A percentile compares a stretch with the other conserved stretches of the same genome.
Evolutionary conservation across 352 stramenopile species (phyloP).

Genomic region (Globisporangium carolinianum): DNA sequence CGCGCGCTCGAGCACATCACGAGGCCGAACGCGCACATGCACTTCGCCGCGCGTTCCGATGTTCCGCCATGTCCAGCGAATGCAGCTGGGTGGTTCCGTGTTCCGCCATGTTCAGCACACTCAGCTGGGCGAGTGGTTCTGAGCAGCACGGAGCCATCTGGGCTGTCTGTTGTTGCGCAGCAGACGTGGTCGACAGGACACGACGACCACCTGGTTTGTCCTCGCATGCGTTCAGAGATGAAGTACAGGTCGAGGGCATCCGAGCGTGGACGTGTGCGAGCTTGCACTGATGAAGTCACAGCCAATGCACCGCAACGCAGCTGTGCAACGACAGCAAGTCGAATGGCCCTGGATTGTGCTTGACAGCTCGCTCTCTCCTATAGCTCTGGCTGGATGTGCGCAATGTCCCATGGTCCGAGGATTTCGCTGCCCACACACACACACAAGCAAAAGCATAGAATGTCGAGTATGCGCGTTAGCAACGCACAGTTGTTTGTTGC

Average conservation of each 20-base stretch:
- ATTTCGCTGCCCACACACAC: slow-evolving; percentile 52
- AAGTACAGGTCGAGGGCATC: too few species aligned
- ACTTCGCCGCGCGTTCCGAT: slow-evolving; percentile 4
- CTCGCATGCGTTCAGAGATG: too few species aligned
- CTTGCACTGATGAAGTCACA: too few species aligned
- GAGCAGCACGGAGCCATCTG: neutral
- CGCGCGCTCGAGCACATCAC: too few species aligned
- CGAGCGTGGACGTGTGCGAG: too few species aligned
- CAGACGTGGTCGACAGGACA: too few species aligned
- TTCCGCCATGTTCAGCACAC: neutral
- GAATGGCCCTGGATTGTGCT: too few species aligned
- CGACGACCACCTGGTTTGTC: too few species aligned
- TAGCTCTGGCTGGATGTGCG: slow-evolving; percentile 67
- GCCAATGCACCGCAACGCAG: too few species aligned
- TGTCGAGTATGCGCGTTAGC: neutral
- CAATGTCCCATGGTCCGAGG: slow-evolving; percentile 89
- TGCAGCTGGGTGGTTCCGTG: neutral
- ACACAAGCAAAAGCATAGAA: neutral
- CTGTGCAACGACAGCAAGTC: neutral
- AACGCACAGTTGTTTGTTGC: neutral
- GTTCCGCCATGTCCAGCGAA: neutral
- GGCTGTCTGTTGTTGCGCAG: neutral
- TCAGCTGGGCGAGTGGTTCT: too few species aligned
- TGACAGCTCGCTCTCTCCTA: slow-evolving; percentile 5
- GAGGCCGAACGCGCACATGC: neutral